A percentile compares a stretch with the other conserved stretches of the same genome.
Evolutionary conservation across 331 rosid genomes (phyloP).

Genomic region (Prunus yedoensis): DNA sequence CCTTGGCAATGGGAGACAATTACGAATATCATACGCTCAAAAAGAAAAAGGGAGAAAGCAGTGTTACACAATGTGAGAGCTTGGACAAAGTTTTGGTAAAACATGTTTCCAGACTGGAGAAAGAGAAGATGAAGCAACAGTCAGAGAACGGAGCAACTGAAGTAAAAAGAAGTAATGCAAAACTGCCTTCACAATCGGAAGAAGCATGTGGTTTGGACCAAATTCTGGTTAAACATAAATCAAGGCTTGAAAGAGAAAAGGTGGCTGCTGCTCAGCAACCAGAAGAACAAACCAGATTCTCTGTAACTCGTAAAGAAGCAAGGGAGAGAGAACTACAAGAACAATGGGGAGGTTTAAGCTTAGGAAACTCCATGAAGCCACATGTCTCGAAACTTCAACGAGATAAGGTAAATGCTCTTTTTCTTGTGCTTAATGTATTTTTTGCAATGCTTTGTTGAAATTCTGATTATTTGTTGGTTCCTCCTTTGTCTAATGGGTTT

Average conservation of each 20-base stretch:
- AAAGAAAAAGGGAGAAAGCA: constrained; percentile 38
- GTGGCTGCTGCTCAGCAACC: constrained; percentile 51
- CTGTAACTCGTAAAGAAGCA: constrained; percentile 58
- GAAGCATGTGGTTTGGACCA: constrained; percentile 62
- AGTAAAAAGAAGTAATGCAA: constrained; percentile 39
- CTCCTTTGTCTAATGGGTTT: not conserved
- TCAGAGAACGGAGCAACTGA: constrained; percentile 37
- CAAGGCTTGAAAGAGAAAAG: constrained; percentile 83
- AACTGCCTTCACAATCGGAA: constrained; percentile 21
- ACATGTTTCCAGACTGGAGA: constrained; percentile 78
- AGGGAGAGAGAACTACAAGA: constrained; percentile 83
- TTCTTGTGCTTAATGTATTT: not conserved
- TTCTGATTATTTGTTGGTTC: not conserved
- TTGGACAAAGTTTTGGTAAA: constrained; percentile 70
- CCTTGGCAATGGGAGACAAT: constrained; percentile 37
- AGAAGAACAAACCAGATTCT: constrained; percentile 40
- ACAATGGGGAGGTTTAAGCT: constrained; percentile 83
- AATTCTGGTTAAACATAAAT: constrained; percentile 60
- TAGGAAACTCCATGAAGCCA: constrained; percentile 82
- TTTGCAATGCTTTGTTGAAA: too few relatives aligned
- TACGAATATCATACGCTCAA: constrained; percentile 31
- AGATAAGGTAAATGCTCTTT: constrained; percentile 59
- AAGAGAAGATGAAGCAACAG: constrained; percentile 53
- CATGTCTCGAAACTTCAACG: constrained; percentile 67
- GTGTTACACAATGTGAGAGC: constrained; percentile 56